phyloP scores from a whole-genome alignment of 495 filamentous ascomycete species.

The Clohesyomyces aquaticus region DNA sequence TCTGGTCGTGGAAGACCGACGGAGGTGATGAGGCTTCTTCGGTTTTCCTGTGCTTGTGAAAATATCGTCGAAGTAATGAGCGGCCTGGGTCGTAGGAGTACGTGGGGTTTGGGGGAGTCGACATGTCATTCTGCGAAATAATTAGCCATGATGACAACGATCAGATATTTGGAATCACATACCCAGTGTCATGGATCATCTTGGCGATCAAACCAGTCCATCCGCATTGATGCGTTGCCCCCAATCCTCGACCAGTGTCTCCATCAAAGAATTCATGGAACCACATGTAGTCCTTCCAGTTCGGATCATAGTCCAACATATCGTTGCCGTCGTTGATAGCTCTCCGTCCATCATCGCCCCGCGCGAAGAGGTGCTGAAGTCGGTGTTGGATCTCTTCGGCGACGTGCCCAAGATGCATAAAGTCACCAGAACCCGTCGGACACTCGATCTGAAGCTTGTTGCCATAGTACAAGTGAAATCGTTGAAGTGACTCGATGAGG shows the following conservation, averaged over 20 bases:
- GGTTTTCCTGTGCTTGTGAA: slow-evolving; percentile 59
- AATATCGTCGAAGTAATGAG: slow-evolving; percentile 94
- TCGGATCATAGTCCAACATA: slow-evolving; percentile 81
- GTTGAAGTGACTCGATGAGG: slow-evolving; percentile 85
- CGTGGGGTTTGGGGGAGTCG: slow-evolving; percentile 91
- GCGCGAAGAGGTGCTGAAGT: slow-evolving; percentile 85
- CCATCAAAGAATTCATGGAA: slow-evolving; percentile 98
- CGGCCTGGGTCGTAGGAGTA: slow-evolving; percentile 77
- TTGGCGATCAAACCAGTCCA: slow-evolving; percentile 98
- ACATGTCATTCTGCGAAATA: slow-evolving; percentile 70
- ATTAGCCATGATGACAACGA: slow-evolving; percentile 16
- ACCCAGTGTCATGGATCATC: slow-evolving; percentile 96
- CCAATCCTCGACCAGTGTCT: slow-evolving; percentile 84
- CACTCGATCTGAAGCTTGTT: slow-evolving; percentile 87
- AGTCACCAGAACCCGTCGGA: slow-evolving; percentile 88
- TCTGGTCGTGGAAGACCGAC: slow-evolving; percentile 79
- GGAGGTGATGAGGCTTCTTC: slow-evolving; percentile 57
- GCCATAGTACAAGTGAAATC: slow-evolving; percentile 96
- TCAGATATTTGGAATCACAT: slow-evolving; percentile 44
- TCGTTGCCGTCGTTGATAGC: slow-evolving; percentile 84
- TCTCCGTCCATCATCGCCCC: slow-evolving; percentile 79
- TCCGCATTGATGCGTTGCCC: slow-evolving; percentile 92
- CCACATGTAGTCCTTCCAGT: slow-evolving; percentile 93
- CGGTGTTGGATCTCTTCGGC: slow-evolving; percentile 96
- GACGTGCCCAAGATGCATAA: slow-evolving; percentile 96